A percentile compares a stretch with the other conserved stretches of the same genome.
Evolutionary conservation across 2,329 filamentous ascomycete genomes (phyloP).

Genomic region (Cercospora zeina): DNA sequence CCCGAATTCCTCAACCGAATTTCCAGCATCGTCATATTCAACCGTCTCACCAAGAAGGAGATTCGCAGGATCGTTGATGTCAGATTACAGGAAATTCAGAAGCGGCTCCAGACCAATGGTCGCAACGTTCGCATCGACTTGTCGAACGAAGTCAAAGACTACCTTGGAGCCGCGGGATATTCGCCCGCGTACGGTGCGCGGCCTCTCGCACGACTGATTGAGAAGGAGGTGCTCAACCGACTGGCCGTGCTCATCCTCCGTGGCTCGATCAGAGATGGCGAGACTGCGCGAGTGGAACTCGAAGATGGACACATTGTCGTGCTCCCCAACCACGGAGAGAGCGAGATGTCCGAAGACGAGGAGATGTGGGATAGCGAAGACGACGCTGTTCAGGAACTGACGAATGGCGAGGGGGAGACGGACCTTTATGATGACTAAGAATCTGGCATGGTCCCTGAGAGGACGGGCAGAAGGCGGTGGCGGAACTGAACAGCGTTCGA

Average conservation of each 20-base stretch:
- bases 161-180: slow-evolving; percentile 87
- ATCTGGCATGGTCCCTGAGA: not conserved
- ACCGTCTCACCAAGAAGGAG: slow-evolving; percentile 83
- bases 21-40: slow-evolving; percentile 95
- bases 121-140: slow-evolving; percentile 85
- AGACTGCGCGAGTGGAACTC: slow-evolving; percentile 75
- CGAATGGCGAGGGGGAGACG: slow-evolving; percentile 56
- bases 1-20: slow-evolving; percentile 99
- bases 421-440: slow-evolving; percentile 59
- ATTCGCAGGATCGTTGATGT: slow-evolving; percentile 96
- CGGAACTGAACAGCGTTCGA: slow-evolving; percentile 26
- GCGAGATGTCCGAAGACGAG: slow-evolving; percentile 54
- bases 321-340: slow-evolving; percentile 75
- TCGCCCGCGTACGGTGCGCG: slow-evolving; percentile 93
- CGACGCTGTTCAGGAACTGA: slow-evolving; percentile 69
- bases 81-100: slow-evolving; percentile 83
- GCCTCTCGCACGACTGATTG: slow-evolving; percentile 83
- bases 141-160: slow-evolving; percentile 83
- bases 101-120: slow-evolving; percentile 79
- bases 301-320: slow-evolving; percentile 78
- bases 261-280: slow-evolving; percentile 80
- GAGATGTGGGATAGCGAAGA: slow-evolving; percentile 73
- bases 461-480: slow-evolving; percentile 9
- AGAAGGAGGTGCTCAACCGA: slow-evolving; percentile 94
- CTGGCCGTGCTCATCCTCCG: slow-evolving; percentile 88